These are phyloP conservation scores for Jaapia argillacea DNA, from an alignment of 768 basidiomycete genomes.

Conservation along the genomic window DNA sequence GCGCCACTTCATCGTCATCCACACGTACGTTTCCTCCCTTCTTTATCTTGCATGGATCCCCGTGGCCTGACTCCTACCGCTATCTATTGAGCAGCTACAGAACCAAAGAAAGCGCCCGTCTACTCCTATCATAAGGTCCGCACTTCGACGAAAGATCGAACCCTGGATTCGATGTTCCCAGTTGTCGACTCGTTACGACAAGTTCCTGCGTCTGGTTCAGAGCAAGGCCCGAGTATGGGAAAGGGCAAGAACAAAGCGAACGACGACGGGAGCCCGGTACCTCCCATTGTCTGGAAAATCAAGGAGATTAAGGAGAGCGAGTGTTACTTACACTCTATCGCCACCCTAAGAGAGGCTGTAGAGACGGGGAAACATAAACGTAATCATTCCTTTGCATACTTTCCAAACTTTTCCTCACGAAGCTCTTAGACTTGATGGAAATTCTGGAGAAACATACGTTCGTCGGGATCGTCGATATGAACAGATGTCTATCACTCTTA, in stretches of 20 bases:
- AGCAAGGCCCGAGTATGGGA: neutral
- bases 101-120: constrained; percentile 37
- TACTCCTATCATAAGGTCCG: constrained; percentile 87
- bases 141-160: constrained; percentile 79
- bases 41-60: no score
- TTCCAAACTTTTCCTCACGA: no score
- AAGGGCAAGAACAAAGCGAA: neutral
- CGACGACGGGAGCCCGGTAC: neutral
- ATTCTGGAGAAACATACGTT: constrained; percentile 84
- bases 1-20: no score
- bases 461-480: constrained; percentile 81
- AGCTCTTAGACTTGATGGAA: constrained; percentile 76
- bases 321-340: constrained; percentile 70
- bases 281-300: constrained; percentile 18
- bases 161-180: constrained; percentile 92
- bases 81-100: constrained; percentile 6
- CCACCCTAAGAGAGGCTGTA: constrained; percentile 48
- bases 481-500: constrained; percentile 66
- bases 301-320: constrained; percentile 63
- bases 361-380: constrained; percentile 58
- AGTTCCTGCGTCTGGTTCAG: constrained; percentile 11
- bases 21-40: no score
- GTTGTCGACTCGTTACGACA: constrained; percentile 33
- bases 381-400: constrained; percentile 24
- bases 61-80: no score